Evolutionary conservation across 2,329 filamentous ascomycete genomes (phyloP).

Genomic region (Atkinsonella hypoxylon): DNA sequence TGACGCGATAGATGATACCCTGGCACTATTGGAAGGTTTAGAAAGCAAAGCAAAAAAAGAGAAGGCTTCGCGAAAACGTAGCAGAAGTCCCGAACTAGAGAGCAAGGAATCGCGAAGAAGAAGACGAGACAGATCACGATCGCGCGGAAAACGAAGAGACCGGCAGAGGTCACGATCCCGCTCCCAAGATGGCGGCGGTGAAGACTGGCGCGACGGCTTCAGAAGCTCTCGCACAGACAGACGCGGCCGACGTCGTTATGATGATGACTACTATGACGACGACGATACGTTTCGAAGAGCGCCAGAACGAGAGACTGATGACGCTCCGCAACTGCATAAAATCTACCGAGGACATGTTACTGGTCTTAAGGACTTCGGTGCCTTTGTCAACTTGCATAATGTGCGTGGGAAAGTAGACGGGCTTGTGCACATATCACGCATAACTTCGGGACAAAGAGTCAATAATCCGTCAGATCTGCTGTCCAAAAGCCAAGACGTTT

Average conservation of each 20-base stretch:
- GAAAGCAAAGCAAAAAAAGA: slow-evolving; percentile 52
- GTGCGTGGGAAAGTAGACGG: slow-evolving; percentile 85
- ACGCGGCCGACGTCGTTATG: slow-evolving; percentile 26
- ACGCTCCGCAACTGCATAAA: slow-evolving; percentile 70
- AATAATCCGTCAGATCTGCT: slow-evolving; percentile 88
- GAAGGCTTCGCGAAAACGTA: slow-evolving; percentile 41
- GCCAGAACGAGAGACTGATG: slow-evolving; percentile 66
- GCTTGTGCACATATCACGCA: slow-evolving; percentile 83
- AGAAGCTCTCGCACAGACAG: slow-evolving; percentile 20
- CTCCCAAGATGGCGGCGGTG: slow-evolving; percentile 28
- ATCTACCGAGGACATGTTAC: slow-evolving; percentile 85
- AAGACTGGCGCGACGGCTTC: slow-evolving; percentile 31
- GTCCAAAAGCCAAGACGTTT: slow-evolving; percentile 67
- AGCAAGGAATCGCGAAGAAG: slow-evolving; percentile 28
- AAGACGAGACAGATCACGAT: slow-evolving; percentile 28
- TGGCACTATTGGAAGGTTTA: slow-evolving; percentile 79
- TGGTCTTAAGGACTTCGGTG: slow-evolving; percentile 89
- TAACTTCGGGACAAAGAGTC: slow-evolving; percentile 73
- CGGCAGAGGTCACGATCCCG: slow-evolving; percentile 25
- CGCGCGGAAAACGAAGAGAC: slow-evolving; percentile 28
- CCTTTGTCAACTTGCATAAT: slow-evolving; percentile 83
- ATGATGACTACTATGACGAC: slow-evolving; percentile 30
- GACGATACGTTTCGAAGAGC: slow-evolving; percentile 53
- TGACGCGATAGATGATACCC: slow-evolving; percentile 80
- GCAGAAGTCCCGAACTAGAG: slow-evolving; percentile 43